These are phyloP conservation scores for Daldinia grandis DNA, from an alignment of 495 filamentous ascomycete genomes.

Conservation along the genomic window DNA sequence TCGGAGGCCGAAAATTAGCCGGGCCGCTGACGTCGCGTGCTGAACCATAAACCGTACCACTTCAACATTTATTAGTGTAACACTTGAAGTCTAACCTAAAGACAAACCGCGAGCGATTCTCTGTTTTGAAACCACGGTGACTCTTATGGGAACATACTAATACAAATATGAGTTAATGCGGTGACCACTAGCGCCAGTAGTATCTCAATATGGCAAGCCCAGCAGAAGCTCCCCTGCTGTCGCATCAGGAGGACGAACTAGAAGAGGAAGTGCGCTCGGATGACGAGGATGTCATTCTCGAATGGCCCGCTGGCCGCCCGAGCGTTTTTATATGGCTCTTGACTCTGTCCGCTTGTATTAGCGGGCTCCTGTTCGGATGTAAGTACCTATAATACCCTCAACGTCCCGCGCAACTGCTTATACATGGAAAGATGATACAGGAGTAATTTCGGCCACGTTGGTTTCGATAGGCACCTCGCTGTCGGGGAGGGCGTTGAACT, in stretches of 20 bases:
- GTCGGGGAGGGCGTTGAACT: constrained; percentile 70
- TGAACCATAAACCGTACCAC: background rate
- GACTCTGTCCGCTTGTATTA: constrained; percentile 82
- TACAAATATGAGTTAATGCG: constrained; percentile 6
- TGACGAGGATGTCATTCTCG: constrained; percentile 9
- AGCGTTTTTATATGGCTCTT: constrained; percentile 72
- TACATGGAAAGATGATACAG: constrained; percentile 72
- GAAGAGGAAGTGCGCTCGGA: constrained; percentile 31
- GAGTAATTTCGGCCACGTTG: constrained; percentile 88
- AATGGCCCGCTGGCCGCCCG: constrained; percentile 39
- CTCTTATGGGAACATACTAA: background rate
- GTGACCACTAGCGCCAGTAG: background rate
- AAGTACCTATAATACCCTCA: constrained; percentile 54
- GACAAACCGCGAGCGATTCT: background rate
- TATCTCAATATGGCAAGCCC: constrained; percentile 20
- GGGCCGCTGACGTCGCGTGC: background rate
- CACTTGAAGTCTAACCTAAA: background rate
- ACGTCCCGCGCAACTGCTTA: constrained; percentile 30
- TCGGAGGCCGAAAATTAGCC: background rate
- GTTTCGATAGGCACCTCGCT: constrained; percentile 80
- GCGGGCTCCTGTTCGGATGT: constrained; percentile 89
- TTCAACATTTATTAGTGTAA: background rate
- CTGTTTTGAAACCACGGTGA: background rate
- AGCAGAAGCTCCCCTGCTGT: constrained; percentile 29
- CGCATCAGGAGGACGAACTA: constrained; percentile 40